Percentiles rank a stretch among this genome's conserved stretches.
Conservation (phyloP, 2,329 filamentous ascomycete species). For the Ophiostoma quercus region DNA sequence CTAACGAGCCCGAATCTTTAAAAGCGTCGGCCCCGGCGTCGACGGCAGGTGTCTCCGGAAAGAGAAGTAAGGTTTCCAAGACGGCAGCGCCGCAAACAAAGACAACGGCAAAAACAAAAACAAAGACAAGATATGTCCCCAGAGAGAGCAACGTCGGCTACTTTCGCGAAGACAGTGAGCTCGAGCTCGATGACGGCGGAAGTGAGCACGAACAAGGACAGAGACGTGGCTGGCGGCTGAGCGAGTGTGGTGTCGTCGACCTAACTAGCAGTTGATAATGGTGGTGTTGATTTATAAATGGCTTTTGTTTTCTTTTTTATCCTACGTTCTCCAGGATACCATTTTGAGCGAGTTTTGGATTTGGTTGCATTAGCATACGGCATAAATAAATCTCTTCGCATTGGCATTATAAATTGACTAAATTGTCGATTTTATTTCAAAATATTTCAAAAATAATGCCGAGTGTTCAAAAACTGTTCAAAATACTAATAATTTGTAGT, state of each 20-base stretch:
- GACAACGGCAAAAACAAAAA: conserved; percentile 12
- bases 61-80: neutral
- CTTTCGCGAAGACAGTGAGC: conserved; percentile 27
- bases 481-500: neutral
- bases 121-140: conserved; percentile 30
- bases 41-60: neutral
- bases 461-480: too few species aligned
- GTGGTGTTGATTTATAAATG: neutral
- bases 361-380: neutral
- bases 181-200: neutral
- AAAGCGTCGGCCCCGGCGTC: neutral
- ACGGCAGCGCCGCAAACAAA: conserved; percentile 18
- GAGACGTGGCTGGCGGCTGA: conserved; percentile 19
- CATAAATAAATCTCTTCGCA: neutral
- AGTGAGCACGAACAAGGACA: neutral
- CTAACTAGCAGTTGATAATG: conserved; percentile 12
- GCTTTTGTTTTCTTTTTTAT: conserved; percentile 1
- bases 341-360: neutral
- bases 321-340: neutral
- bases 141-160: conserved; percentile 31
- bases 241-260: conserved; percentile 20
- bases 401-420: neutral
- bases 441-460: too few species aligned
- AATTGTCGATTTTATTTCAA: too few species aligned
- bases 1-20: neutral